These are phyloP conservation scores for Chytriomyces hyalinus DNA, from an alignment of 192 early-diverging fungal species.

Conservation along the genomic window DNA sequence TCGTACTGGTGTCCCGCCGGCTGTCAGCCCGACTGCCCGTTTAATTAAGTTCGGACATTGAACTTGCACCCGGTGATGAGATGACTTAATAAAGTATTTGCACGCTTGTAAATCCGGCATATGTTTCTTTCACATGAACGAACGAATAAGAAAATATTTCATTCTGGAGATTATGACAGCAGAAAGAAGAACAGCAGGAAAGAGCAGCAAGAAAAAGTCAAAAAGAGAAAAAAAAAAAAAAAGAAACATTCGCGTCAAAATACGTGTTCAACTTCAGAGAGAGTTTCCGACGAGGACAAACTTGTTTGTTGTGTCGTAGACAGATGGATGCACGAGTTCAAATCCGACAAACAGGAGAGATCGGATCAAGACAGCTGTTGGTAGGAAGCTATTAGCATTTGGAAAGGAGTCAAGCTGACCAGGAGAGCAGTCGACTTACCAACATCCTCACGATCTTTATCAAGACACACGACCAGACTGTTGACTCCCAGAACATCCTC, in stretches of 20 bases:
- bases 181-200: not conserved
- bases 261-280: not conserved
- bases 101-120: too few relatives aligned
- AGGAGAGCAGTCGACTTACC: not conserved
- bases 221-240: slow-evolving; percentile 24
- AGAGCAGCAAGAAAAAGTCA: not conserved
- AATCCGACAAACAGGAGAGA: slow-evolving; percentile 44
- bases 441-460: slow-evolving; percentile 38
- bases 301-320: slow-evolving; percentile 23
- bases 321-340: slow-evolving; percentile 41
- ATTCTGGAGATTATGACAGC: too few relatives aligned
- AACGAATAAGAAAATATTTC: too few relatives aligned
- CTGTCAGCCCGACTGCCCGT: too few relatives aligned
- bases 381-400: not conserved
- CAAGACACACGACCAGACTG: slow-evolving; percentile 35
- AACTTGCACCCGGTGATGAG: too few relatives aligned
- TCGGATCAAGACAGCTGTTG: slow-evolving; percentile 32
- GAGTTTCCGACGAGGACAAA: slow-evolving; percentile 37
- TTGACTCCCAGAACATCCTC: slow-evolving; percentile 33
- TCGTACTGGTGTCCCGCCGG: too few relatives aligned
- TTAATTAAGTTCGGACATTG: too few relatives aligned
- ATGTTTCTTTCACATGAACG: too few relatives aligned
- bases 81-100: too few relatives aligned
- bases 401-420: not conserved
- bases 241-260: slow-evolving; percentile 12